Conservation (phyloP, 345 rosid genomes). For the Sonneratia caseolaris region DNA sequence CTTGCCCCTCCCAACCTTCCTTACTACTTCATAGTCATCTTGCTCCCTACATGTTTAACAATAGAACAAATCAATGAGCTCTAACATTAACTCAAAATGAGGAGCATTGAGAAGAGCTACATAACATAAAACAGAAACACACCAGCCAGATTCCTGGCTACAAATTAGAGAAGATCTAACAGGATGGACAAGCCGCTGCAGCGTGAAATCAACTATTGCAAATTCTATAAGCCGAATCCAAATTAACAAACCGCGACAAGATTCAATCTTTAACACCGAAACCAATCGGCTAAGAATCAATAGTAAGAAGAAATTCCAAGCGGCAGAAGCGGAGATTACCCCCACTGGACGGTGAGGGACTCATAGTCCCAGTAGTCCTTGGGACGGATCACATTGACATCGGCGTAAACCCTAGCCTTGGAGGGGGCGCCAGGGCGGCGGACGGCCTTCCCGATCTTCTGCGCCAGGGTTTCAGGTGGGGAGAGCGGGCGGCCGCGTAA, state of each 20-base stretch:
- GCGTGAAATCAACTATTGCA: background rate
- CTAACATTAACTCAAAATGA: background rate
- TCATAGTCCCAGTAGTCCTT: constrained; percentile 96
- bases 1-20: constrained; percentile 94
- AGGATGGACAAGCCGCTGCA: background rate
- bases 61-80: background rate
- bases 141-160: background rate
- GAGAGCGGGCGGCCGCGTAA: constrained; percentile 6
- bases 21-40: constrained; percentile 91
- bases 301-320: background rate
- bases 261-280: background rate
- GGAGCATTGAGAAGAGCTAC: background rate
- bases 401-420: constrained; percentile 89
- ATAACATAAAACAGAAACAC: background rate
- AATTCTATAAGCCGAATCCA: background rate
- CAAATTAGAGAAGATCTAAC: background rate
- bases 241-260: background rate
- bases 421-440: constrained; percentile 95
- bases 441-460: constrained; percentile 88
- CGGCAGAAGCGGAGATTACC: constrained; percentile 27
- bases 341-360: constrained; percentile 72
- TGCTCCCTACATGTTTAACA: constrained; percentile 51
- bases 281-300: background rate
- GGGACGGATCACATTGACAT: constrained; percentile 74
- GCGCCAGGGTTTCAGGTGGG: constrained; percentile 69